Percentiles rank a stretch among this genome's conserved stretches.
phyloP scores from a whole-genome alignment of 768 basidiomycete genomes.

The Agaricus bisporus region DNA sequence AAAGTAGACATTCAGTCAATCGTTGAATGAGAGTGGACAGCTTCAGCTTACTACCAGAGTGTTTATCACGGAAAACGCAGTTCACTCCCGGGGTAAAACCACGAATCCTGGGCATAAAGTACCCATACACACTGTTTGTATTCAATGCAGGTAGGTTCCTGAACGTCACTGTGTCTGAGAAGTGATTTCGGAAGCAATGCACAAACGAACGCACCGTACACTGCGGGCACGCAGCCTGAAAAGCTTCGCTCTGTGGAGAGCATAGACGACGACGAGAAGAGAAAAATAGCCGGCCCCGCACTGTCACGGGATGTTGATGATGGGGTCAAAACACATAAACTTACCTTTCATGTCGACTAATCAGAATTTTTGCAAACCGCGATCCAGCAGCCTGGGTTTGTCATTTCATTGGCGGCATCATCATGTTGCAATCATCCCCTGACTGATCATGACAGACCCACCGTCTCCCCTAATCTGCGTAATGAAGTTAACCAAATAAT shows the following conservation, averaged over 20 bases:
- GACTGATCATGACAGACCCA: too few relatives aligned
- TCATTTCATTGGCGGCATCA: too few relatives aligned
- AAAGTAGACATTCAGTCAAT: background rate
- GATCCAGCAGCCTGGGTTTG: too few relatives aligned
- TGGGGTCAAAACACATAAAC: background rate
- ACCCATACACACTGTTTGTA: background rate
- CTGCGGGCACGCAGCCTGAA: background rate
- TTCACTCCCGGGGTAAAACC: background rate
- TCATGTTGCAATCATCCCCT: too few relatives aligned
- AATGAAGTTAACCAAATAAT: too few relatives aligned
- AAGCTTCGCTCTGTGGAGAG: background rate
- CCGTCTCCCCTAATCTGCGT: too few relatives aligned
- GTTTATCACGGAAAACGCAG: conserved; percentile 1
- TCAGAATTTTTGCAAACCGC: too few relatives aligned
- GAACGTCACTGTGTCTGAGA: background rate
- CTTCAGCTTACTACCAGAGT: background rate
- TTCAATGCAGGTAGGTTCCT: conserved; percentile 2
- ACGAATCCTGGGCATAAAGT: background rate
- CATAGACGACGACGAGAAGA: background rate
- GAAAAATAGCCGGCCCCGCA: too few relatives aligned
- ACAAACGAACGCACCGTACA: background rate
- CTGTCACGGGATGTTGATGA: background rate
- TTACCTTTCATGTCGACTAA: background rate
- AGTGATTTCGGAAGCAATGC: background rate
- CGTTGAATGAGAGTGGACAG: background rate